Base-by-base conservation (phyloP, 108 stramenopile species). In the Chaetoceros muelleri region DNA sequence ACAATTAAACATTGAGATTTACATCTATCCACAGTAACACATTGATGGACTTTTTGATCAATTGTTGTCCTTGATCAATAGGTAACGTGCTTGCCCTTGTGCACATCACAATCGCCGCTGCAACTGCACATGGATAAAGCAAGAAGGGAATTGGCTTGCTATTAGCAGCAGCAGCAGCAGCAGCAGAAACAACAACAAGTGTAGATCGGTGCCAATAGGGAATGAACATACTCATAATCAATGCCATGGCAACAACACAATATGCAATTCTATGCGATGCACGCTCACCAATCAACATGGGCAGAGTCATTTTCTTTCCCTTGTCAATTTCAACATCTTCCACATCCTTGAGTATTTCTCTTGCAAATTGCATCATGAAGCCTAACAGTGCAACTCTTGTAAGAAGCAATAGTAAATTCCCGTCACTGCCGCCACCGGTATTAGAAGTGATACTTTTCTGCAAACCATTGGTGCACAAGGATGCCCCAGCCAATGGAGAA, bases 341-440 rank as follows among this genome's bases (percentile, higher is more conserved):
- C 28, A 65, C 54, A 70, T 70, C 69, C 30, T 70, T 70, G 3
- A 70, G 46, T 19, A 70, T 65, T 58, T 70, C 69, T 20, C 69
- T 48, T 20, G 64, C 29, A 17, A 65, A 45, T 19, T 62, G 61
- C 24, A 70, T 28, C 31, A 57, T 44, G 30, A 70, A 65, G 3
- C 69, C 69, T 24, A 62, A 45, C 0, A 28, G 20, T 1, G 69
- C 69, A 17, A 70, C 25, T 28, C 56, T 21, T 52, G 29, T 16
- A 64, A 52, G 30, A 64, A 18, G 18, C 1, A 1, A 56, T 18
- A 1, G 3, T n/a, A n/a, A n/a, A n/a, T n/a, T n/a, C n/a, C n/a
- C n/a, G n/a, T n/a, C n/a, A n/a, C n/a, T n/a, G n/a, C n/a, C n/a
- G 46, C 2, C 53, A 2, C 10, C 28, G 13, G 17, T 26, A 26